phyloP scores from a whole-genome alignment of 129 eudicot species.

The Helichrysum umbraculigerum region DNA sequence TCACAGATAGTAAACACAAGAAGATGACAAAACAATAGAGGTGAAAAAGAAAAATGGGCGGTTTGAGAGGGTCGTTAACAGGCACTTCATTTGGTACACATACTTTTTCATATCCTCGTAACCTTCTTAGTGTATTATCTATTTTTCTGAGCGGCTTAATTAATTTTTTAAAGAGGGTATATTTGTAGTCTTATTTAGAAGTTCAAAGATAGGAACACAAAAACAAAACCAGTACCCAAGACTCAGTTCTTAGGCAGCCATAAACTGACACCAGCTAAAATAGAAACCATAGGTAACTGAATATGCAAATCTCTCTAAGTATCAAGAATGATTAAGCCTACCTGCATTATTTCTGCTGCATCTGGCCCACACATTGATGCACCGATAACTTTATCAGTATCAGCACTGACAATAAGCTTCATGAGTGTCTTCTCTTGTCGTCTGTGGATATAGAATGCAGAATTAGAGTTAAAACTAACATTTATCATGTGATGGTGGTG shows the following conservation, averaged over 20 bases:
- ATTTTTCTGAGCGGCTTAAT: neutral
- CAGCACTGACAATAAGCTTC: conserved; percentile 90
- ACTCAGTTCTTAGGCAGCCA: neutral
- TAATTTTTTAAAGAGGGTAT: neutral
- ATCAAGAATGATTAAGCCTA: conserved; percentile 24
- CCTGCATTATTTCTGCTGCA: conserved; percentile 98
- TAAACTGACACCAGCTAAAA: neutral
- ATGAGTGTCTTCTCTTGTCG: conserved; percentile 91
- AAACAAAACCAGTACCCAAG: neutral
- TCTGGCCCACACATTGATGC: conserved; percentile 99
- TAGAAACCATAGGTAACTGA: neutral
- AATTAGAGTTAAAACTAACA: neutral
- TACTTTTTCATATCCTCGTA: neutral
- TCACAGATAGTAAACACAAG: neutral
- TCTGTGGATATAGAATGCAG: conserved; percentile 34
- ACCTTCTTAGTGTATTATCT: neutral
- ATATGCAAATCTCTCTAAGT: neutral
- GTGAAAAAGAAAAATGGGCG: neutral
- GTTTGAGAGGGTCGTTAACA: neutral
- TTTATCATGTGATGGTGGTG: no score
- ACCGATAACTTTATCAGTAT: conserved; percentile 93
- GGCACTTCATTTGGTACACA: neutral
- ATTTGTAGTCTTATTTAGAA: neutral
- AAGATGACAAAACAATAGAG: neutral
- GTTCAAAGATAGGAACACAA: neutral